Conservation (phyloP, 2,329 filamentous ascomycete genomes). For the Sclerotinia trifoliorum region DNA sequence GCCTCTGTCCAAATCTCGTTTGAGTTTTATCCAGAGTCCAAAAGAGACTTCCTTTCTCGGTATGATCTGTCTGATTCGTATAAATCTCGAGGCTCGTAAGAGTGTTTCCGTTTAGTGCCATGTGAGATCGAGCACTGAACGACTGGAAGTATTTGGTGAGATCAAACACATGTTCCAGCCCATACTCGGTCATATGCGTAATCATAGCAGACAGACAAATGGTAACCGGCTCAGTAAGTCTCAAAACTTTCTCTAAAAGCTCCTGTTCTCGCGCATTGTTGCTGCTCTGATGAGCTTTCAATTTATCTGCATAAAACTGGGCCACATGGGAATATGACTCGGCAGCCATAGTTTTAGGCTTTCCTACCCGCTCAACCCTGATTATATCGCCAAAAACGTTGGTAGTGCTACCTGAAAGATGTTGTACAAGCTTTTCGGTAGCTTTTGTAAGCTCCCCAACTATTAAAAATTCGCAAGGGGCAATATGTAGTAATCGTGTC, state of each 20-base stretch:
- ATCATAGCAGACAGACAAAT: conserved; percentile 97
- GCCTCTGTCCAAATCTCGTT: conserved; percentile 82
- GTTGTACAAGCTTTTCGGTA: conserved; percentile 87
- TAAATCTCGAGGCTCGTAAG: conserved; percentile 93
- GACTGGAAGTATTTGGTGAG: conserved; percentile 96
- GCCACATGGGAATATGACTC: conserved; percentile 87
- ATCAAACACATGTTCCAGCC: conserved; percentile 91
- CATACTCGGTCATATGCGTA: conserved; percentile 85
- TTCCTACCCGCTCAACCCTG: conserved; percentile 75
- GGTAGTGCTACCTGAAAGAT: conserved; percentile 83
- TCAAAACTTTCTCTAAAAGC: conserved; percentile 82
- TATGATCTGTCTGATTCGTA: conserved; percentile 86
- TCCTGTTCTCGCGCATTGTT: conserved; percentile 57
- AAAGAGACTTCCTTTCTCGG: conserved; percentile 83
- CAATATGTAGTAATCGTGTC: conserved; percentile 90
- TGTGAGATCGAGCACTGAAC: conserved; percentile 90
- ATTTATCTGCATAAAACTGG: conserved; percentile 85
- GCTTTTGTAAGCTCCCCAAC: conserved; percentile 87
- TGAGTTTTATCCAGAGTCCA: conserved; percentile 93
- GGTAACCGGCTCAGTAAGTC: conserved; percentile 79
- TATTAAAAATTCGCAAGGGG: conserved; percentile 91
- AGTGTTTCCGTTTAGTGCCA: conserved; percentile 94
- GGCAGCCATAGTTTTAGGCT: conserved; percentile 76
- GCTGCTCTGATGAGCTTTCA: conserved; percentile 58
- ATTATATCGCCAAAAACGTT: conserved; percentile 92